phyloP scores from a whole-genome alignment of 1,139 yeast species.

The Debaryomyces singareniensis region DNA sequence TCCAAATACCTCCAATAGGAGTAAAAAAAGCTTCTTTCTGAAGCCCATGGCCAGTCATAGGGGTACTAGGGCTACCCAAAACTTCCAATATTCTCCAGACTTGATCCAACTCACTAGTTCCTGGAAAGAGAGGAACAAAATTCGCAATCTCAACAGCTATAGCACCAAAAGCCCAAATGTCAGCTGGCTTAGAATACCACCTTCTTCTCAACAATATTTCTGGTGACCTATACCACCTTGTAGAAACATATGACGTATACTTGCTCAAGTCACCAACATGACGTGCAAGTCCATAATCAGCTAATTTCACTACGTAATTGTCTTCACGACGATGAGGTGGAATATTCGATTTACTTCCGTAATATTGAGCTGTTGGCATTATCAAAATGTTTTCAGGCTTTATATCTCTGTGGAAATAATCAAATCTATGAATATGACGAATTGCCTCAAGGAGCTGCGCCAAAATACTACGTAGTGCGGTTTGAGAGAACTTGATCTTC shows the following conservation, averaged over 20 bases:
- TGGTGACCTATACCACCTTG: conserved; percentile 96
- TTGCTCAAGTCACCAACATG: conserved; percentile 47
- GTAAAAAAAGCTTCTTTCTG: conserved; percentile 14
- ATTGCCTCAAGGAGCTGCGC: conserved; percentile 71
- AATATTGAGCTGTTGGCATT: conserved; percentile 49
- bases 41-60: conserved; percentile 7
- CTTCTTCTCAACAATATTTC: conserved; percentile 72
- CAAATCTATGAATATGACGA: conserved; percentile 69
- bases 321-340: conserved; percentile 37
- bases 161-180: conserved; percentile 92
- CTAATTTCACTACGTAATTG: conserved; percentile 67
- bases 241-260: conserved; percentile 80
- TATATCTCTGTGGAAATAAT: conserved; percentile 83
- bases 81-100: conserved; percentile 57
- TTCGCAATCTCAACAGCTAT: conserved; percentile 79
- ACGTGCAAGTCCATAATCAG: conserved; percentile 89
- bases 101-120: conserved; percentile 73
- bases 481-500: conserved; percentile 43
- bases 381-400: conserved; percentile 75
- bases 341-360: conserved; percentile 33
- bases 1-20: conserved; percentile 68
- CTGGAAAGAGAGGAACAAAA: conserved; percentile 79
- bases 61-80: conserved; percentile 60
- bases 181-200: conserved; percentile 69
- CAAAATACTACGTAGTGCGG: conserved; percentile 59